Base-by-base conservation (phyloP, 2,329 filamentous ascomycete genomes). In the Dactylellina leptospora region DNA sequence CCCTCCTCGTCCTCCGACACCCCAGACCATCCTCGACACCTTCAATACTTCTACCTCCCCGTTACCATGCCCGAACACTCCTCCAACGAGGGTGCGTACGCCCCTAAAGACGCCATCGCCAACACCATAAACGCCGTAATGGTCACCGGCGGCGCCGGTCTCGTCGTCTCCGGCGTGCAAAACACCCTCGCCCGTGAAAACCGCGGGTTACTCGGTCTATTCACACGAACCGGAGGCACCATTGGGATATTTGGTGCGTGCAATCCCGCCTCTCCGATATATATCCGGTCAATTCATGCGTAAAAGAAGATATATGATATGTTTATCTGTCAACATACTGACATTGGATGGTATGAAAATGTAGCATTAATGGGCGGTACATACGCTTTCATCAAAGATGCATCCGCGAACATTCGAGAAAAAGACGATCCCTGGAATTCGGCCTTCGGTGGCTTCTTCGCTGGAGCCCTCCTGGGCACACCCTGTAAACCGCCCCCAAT, bases 141-240 rank as follows among this genome's bases (percentile, higher is more conserved):
- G 22, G 27, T 63, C 13, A 63, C 60, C 45, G 87, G 87, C 78
- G 82, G 83, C 70, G 85, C 85, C 71, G 92, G 92, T 77, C 82
- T 90, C 78, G 85, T 92, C 80, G 80, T 90, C 72, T 89, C 91
- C 54, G 88, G 90, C 61, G 85, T 96, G 75, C 90, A 93, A 83
- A 97, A 96, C 83, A 91, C 92, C 69, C 85, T 97, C 76, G 85
- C 88, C 61, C 92, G 88, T 83, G 85, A 87, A 79, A 96, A 96
- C 80, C 84, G 95, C 75, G 91, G 92, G 77, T 85, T 88, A 74
- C 86, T 89, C 83, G 90, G 90, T 76, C 85, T 96, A 78, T 88
- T 97, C 79, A 90, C 90, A 48, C 87, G 87, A 78, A 89, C 88
- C 64, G 93, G 92, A 75, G 84, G 88, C 78, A 89, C 89, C 53